Evolutionary conservation across 257 asterid genomes (phyloP).

Genomic region (Salvia splendens): DNA sequence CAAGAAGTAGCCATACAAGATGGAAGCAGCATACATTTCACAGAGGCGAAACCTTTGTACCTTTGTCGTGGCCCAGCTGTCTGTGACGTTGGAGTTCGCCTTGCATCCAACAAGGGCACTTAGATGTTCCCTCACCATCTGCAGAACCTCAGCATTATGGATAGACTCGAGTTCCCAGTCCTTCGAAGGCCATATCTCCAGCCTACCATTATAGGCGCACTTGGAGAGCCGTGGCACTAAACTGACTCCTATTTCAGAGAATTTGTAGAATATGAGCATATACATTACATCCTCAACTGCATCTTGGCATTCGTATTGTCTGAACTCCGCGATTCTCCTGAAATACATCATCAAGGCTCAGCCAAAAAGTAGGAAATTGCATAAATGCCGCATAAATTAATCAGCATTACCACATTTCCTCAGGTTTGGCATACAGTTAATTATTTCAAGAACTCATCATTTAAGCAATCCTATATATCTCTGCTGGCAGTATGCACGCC

Average conservation of each 20-base stretch:
- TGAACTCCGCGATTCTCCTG: slow-evolving; percentile 81
- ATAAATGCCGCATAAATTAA: slow-evolving; percentile 5
- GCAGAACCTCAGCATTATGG: slow-evolving; percentile 62
- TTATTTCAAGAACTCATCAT: slow-evolving; percentile 35
- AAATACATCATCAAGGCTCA: slow-evolving; percentile 30
- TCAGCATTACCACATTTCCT: slow-evolving; percentile 42
- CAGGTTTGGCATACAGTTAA: slow-evolving; percentile 41
- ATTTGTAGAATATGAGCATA: slow-evolving; percentile 50
- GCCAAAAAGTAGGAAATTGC: slow-evolving; percentile 22
- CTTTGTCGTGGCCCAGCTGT: slow-evolving; percentile 57
- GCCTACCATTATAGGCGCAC: slow-evolving; percentile 67
- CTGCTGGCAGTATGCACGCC: slow-evolving; percentile 26
- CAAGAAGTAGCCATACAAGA: slow-evolving; percentile 76
- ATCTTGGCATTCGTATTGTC: slow-evolving; percentile 53
- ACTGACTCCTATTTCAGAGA: slow-evolving; percentile 64
- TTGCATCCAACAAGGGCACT: slow-evolving; percentile 51
- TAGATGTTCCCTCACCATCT: slow-evolving; percentile 76
- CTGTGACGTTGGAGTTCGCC: slow-evolving; percentile 50
- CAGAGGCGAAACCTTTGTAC: slow-evolving; percentile 53
- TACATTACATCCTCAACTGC: slow-evolving; percentile 82
- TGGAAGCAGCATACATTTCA: slow-evolving; percentile 60
- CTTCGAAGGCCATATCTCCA: slow-evolving; percentile 78
- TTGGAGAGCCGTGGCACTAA: slow-evolving; percentile 71
- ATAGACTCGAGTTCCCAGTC: slow-evolving; percentile 91
- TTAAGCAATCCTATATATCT: slow-evolving; percentile 32